Percentiles rank a stretch among this genome's conserved stretches.
Conservation (phyloP, 345 rosid species). For the Arabidopsis suecica region DNA sequence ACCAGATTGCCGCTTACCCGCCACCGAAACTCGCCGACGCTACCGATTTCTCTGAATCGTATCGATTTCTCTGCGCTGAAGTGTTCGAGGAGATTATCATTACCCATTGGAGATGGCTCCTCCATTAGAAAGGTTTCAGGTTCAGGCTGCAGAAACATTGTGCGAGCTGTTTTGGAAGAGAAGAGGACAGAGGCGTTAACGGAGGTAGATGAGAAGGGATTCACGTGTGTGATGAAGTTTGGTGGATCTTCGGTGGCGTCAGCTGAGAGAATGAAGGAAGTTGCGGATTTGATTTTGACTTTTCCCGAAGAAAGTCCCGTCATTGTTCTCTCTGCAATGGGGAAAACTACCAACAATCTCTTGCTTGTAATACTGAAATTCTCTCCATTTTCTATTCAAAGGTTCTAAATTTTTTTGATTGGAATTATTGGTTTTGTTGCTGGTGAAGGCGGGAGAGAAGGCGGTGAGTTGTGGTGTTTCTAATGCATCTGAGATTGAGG, state of each 20-base stretch:
- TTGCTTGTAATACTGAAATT: conserved; percentile 58
- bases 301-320: conserved; percentile 85
- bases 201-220: conserved; percentile 50
- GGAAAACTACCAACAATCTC: conserved; percentile 93
- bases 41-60: conserved; percentile 36
- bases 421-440: conserved; percentile 21
- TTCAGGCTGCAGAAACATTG: conserved; percentile 4
- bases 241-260: conserved; percentile 95
- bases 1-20: conserved; percentile 29
- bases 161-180: conserved; percentile 44
- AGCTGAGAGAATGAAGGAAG: conserved; percentile 85
- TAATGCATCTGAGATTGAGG: conserved; percentile 70
- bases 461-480: conserved; percentile 91
- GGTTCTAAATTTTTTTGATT: neutral
- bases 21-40: conserved; percentile 41
- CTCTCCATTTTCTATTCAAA: neutral
- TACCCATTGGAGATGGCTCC: conserved; percentile 44
- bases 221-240: conserved; percentile 90
- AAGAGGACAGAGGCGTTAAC: conserved; percentile 33
- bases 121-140: conserved; percentile 27
- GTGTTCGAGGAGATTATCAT: conserved; percentile 8
- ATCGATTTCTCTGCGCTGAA: conserved; percentile 30
- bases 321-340: conserved; percentile 97
- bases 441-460: conserved; percentile 88
- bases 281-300: conserved; percentile 78